A percentile compares a stretch with the other conserved stretches of the same genome.
phyloP scores from a whole-genome alignment of 176 grass and related monocot genomes.

The Calamus simplicifolius region DNA sequence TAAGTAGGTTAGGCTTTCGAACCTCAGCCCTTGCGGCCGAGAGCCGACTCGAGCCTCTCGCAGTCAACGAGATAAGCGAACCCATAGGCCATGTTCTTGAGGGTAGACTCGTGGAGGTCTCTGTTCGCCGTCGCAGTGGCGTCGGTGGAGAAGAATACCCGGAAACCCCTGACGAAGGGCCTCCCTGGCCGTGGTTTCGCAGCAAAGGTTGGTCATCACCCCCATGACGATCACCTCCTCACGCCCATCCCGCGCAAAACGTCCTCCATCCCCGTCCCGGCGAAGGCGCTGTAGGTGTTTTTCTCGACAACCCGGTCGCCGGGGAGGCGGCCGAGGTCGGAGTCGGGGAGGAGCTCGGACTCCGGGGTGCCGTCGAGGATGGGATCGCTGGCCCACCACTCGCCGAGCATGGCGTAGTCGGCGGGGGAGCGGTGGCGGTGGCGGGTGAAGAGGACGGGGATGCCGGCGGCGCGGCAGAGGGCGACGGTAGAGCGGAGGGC shows the following conservation, averaged over 20 bases:
- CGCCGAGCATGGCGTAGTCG: conserved; percentile 25
- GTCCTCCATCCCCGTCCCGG: conserved; percentile 37
- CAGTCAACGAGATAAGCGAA: conserved; percentile 63
- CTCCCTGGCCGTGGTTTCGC: conserved; percentile 67
- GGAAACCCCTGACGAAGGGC: conserved; percentile 61
- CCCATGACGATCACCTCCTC: conserved; percentile 57
- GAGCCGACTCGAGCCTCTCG: conserved; percentile 31
- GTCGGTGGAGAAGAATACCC: conserved; percentile 78
- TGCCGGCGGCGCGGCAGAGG: conserved; percentile 37
- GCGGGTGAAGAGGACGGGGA: conserved; percentile 46
- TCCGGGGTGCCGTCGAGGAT: conserved; percentile 44
- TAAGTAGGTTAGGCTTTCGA: neutral
- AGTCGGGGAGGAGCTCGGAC: conserved; percentile 39
- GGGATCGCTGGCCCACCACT: conserved; percentile 58
- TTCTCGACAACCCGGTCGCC: conserved; percentile 52
- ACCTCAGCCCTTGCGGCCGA: conserved; percentile 24
- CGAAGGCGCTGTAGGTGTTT: conserved; percentile 58
- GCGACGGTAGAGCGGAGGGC: conserved; percentile 36
- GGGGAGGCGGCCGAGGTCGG: conserved; percentile 3
- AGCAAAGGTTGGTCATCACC: conserved; percentile 81
- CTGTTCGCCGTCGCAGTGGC: conserved; percentile 40
- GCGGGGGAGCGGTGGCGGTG: conserved; percentile 35
- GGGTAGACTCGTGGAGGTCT: conserved; percentile 51
- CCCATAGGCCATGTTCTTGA: conserved; percentile 54
- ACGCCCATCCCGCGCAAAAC: conserved; percentile 28